Evolutionary conservation across 2,329 filamentous ascomycete genomes (phyloP).

Genomic region (Pestalotiopsis sp.): DNA sequence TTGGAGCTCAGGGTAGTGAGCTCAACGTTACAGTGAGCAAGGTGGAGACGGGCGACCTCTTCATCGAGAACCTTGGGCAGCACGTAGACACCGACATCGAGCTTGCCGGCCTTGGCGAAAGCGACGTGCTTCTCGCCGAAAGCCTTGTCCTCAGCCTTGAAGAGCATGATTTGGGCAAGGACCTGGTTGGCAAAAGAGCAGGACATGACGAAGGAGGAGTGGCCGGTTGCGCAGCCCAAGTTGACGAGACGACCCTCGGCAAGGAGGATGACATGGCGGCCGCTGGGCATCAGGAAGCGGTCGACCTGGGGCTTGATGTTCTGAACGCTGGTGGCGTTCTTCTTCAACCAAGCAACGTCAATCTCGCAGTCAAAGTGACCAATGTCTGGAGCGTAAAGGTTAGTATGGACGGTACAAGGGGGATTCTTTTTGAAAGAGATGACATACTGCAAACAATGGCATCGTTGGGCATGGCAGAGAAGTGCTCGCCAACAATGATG

Average conservation of each 20-base stretch:
- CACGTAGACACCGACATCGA: constrained; percentile 90
- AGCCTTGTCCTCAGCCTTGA: constrained; percentile 84
- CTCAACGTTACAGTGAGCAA: constrained; percentile 92
- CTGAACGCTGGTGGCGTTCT: constrained; percentile 88
- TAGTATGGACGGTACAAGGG: constrained; percentile 11
- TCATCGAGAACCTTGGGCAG: constrained; percentile 99
- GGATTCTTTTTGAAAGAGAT: constrained; percentile 5
- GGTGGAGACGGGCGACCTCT: constrained; percentile 94
- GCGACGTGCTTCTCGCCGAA: constrained; percentile 95
- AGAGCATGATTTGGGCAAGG: constrained; percentile 97
- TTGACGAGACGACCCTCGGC: constrained; percentile 99
- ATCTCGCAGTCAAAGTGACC: constrained; percentile 99
- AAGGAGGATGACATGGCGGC: constrained; percentile 96
- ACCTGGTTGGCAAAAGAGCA: constrained; percentile 99
- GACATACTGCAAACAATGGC: constrained; percentile 94
- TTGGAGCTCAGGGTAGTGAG: constrained; percentile 81
- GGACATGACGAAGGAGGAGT: constrained; percentile 99
- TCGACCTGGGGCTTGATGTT: constrained; percentile 99
- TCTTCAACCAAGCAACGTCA: constrained; percentile 99
- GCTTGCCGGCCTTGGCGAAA: constrained; percentile 91
- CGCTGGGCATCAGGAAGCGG: constrained; percentile 91
- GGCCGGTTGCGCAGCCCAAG: constrained; percentile 97
- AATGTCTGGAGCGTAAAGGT: constrained; percentile 66
- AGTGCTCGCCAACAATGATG: constrained; percentile 90
- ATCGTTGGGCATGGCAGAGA: constrained; percentile 94